Percentiles rank a stretch among this genome's conserved stretches.
These are phyloP conservation scores for Pythium sukuiense DNA, from an alignment of 352 stramenopile genomes.

Conservation along the genomic window DNA sequence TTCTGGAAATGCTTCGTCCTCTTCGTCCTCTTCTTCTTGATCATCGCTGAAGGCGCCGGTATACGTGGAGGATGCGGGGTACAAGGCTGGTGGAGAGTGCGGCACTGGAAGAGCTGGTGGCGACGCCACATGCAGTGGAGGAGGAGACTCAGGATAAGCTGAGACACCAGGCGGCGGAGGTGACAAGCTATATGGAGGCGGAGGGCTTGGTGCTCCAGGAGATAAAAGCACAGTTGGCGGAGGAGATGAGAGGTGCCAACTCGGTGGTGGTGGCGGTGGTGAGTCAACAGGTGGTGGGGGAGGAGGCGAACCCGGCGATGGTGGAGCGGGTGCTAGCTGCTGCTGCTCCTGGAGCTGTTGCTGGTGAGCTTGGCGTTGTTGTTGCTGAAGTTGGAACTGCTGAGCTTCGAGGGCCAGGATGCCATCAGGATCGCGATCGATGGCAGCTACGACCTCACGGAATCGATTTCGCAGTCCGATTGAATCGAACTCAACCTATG, in stretches of 20 bases:
- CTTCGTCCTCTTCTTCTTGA: conserved; percentile 58
- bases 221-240: conserved; percentile 13
- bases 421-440: conserved; percentile 57
- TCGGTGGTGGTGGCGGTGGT: background rate
- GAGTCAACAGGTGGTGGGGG: conserved; percentile 28
- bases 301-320: conserved; percentile 22
- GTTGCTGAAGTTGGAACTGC: conserved; percentile 41
- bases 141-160: conserved; percentile 8
- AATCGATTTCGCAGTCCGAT: conserved; percentile 63
- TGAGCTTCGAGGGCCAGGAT: conserved; percentile 38
- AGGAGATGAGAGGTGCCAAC: conserved; percentile 3
- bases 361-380: conserved; percentile 31
- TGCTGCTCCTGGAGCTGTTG: conserved; percentile 15
- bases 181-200: conserved; percentile 7
- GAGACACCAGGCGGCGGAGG: background rate
- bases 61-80: background rate
- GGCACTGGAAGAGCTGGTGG: conserved; percentile 15
- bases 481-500: conserved; percentile 75
- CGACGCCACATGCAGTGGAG: conserved; percentile 11
- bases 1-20: conserved; percentile 74
- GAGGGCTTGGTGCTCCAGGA: conserved; percentile 15
- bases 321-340: conserved; percentile 10
- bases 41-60: conserved; percentile 12
- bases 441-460: conserved; percentile 68
- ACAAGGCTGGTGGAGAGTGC: conserved; percentile 4